Percentiles rank a stretch among this genome's conserved stretches.
Conservation (phyloP, 768 basidiomycete genomes). For the Pleurotus tuber-regium region DNA sequence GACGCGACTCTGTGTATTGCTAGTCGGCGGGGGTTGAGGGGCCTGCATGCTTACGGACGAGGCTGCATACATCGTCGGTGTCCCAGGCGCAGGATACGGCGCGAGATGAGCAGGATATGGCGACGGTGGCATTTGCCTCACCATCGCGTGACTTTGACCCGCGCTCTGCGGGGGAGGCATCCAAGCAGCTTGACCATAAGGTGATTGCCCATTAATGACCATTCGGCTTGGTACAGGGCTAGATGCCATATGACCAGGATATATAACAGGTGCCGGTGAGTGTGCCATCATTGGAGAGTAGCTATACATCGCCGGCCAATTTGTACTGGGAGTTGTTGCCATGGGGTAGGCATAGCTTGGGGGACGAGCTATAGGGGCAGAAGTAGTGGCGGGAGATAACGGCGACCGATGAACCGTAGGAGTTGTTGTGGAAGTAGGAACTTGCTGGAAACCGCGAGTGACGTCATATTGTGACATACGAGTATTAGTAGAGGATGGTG, state of each 20-base stretch:
- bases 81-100: conserved; percentile 57
- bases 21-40: conserved; percentile 36
- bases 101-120: conserved; percentile 67
- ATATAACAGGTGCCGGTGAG: conserved; percentile 69
- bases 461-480: conserved; percentile 83
- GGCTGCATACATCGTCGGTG: conserved; percentile 48
- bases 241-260: conserved; percentile 53
- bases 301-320: conserved; percentile 48
- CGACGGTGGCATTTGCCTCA: conserved; percentile 51
- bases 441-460: conserved; percentile 84
- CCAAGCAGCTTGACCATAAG: conserved; percentile 68
- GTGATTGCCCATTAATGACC: conserved; percentile 59
- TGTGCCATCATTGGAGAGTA: conserved; percentile 71
- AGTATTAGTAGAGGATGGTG: conserved; percentile 56
- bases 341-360: conserved; percentile 38
- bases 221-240: conserved; percentile 65
- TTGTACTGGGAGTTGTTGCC: conserved; percentile 40
- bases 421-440: conserved; percentile 57
- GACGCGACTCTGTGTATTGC: conserved; percentile 37
- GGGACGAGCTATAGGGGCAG: conserved; percentile 44
- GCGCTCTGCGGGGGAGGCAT: conserved; percentile 51
- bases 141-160: conserved; percentile 40
- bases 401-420: conserved; percentile 43
- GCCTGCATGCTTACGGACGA: conserved; percentile 44
- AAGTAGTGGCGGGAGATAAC: conserved; percentile 45